phyloP scores from a whole-genome alignment of 2,329 filamentous ascomycete genomes.

The Chrysosporium keratinophilum region DNA sequence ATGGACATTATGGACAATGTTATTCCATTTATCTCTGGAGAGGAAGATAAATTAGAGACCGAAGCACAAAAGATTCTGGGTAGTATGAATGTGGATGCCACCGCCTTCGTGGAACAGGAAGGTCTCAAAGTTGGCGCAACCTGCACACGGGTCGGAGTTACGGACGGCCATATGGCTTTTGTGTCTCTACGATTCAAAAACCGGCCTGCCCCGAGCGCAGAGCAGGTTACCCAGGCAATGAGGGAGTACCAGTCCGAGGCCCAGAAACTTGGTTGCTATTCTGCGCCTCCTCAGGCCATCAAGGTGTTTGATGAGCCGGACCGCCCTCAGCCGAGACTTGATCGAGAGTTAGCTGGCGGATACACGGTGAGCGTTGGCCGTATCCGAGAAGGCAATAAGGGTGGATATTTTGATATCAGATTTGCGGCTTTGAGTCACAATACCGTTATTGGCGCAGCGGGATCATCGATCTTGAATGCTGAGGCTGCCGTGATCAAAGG shows the following conservation, averaged over 20 bases:
- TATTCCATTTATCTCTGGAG: slow-evolving; percentile 82
- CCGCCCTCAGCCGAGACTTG: slow-evolving; percentile 80
- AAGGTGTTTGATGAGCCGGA: slow-evolving; percentile 82
- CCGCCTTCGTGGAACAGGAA: slow-evolving; percentile 65
- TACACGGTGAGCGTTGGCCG: slow-evolving; percentile 88
- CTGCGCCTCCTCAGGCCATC: slow-evolving; percentile 71
- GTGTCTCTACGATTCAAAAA: slow-evolving; percentile 75
- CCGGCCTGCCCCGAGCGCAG: slow-evolving; percentile 61
- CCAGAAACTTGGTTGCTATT: slow-evolving; percentile 72
- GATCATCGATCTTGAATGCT: slow-evolving; percentile 87
- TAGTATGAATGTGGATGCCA: slow-evolving; percentile 56
- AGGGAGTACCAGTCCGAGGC: slow-evolving; percentile 72
- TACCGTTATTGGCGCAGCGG: slow-evolving; percentile 90
- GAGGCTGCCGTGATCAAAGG: slow-evolving; percentile 88
- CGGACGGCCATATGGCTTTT: slow-evolving; percentile 92
- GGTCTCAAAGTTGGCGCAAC: slow-evolving; percentile 69
- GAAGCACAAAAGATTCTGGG: slow-evolving; percentile 95
- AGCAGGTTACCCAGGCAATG: slow-evolving; percentile 69
- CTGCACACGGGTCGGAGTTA: slow-evolving; percentile 88
- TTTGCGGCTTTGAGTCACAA: slow-evolving; percentile 90
- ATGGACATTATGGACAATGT: slow-evolving; percentile 98
- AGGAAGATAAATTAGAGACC: slow-evolving; percentile 92
- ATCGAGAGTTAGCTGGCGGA: slow-evolving; percentile 72
- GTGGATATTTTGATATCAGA: slow-evolving; percentile 84
- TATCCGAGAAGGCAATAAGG: slow-evolving; percentile 66